These are phyloP conservation scores for Acorus gramineus DNA, from an alignment of 106 monocot genomes.

Conservation along the genomic window DNA sequence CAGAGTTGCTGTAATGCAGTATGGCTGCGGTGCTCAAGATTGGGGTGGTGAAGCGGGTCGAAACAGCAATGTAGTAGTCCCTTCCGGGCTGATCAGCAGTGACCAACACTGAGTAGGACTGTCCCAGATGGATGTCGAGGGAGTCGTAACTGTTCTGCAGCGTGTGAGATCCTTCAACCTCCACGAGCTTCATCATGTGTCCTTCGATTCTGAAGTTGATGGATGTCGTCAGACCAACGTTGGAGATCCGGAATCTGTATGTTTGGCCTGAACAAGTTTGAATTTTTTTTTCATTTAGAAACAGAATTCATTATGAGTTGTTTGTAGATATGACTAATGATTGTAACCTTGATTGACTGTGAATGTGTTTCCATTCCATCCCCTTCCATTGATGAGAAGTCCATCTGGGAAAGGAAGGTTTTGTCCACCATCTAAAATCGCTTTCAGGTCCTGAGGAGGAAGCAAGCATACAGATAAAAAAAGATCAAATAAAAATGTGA, in stretches of 20 bases:
- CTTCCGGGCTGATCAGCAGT: slow-evolving; percentile 31
- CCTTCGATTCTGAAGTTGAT: slow-evolving; percentile 51
- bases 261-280: slow-evolving; percentile 23
- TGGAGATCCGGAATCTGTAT: slow-evolving; percentile 40
- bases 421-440: slow-evolving; percentile 18
- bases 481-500: not conserved
- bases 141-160: slow-evolving; percentile 33
- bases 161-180: slow-evolving; percentile 45
- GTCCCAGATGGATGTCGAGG: slow-evolving; percentile 37
- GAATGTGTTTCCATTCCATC: slow-evolving; percentile 26
- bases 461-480: not conserved
- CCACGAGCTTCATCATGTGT: slow-evolving; percentile 41
- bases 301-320: no score
- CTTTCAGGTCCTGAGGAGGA: slow-evolving; percentile 19
- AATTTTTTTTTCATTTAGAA: no score
- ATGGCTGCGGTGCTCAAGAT: slow-evolving; percentile 28
- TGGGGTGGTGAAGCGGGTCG: slow-evolving; percentile 32
- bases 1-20: slow-evolving; percentile 35
- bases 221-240: slow-evolving; percentile 31
- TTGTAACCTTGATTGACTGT: slow-evolving; percentile 20
- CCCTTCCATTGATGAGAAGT: slow-evolving; percentile 46
- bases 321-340: not conserved
- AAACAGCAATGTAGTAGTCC: slow-evolving; percentile 35
- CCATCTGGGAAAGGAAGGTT: slow-evolving; percentile 46
- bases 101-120: slow-evolving; percentile 35